Percentiles rank a stretch among this genome's conserved stretches.
Conservation (phyloP, 1,284 basidiomycete genomes). For the Inonotus hispidus region DNA sequence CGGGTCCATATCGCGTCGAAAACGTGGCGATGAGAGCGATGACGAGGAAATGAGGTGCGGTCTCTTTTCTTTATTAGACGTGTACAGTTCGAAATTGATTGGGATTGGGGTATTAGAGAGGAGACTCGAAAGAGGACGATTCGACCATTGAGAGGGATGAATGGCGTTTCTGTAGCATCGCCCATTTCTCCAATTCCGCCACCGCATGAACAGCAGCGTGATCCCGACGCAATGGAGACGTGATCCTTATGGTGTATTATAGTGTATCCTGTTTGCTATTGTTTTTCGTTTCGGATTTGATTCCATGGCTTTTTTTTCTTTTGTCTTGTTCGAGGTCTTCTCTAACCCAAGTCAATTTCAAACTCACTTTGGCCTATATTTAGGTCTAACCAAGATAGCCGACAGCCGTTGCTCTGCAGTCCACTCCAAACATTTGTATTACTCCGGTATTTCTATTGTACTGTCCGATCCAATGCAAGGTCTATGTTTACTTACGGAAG, state of each 20-base stretch:
- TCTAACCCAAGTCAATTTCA: not conserved
- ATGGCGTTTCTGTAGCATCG: conserved; percentile 24
- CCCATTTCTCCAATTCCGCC: not conserved
- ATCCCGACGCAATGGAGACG: conserved; percentile 47
- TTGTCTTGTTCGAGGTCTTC: not conserved
- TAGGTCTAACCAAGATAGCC: not conserved
- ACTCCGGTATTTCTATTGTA: not conserved
- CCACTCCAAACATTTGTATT: not conserved
- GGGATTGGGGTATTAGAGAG: conserved; percentile 30
- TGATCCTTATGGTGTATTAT: not conserved
- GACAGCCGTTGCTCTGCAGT: not conserved
- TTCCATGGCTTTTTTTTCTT: not conserved
- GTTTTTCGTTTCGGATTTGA: no score
- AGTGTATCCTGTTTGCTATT: not conserved
- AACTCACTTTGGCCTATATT: not conserved
- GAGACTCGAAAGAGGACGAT: conserved; percentile 41
- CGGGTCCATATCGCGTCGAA: conserved; percentile 46
- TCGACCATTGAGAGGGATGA: conserved; percentile 26
- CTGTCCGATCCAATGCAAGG: not conserved
- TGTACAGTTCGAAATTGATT: conserved; percentile 5
- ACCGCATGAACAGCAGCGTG: conserved; percentile 22
- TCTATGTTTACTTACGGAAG: not conserved
- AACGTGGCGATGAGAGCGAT: conserved; percentile 58
- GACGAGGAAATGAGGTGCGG: conserved; percentile 49
- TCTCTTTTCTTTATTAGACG: not conserved